These are phyloP conservation scores for Dendrobium huoshanense DNA, from an alignment of 106 monocot genomes.

Conservation along the genomic window DNA sequence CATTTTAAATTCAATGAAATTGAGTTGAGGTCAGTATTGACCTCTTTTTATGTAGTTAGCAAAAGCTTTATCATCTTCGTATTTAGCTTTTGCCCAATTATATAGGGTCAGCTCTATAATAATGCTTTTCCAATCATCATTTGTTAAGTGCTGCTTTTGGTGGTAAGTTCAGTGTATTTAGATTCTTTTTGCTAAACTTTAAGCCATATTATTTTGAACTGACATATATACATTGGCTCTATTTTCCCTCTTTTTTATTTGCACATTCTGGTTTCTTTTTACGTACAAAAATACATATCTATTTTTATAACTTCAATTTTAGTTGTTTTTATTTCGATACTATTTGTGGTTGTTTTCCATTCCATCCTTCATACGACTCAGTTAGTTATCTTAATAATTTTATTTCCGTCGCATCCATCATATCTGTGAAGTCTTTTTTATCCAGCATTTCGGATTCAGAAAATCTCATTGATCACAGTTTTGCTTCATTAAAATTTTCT, in stretches of 20 bases:
- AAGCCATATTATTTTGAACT: not conserved
- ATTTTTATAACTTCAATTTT: not conserved
- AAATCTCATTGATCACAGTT: not conserved
- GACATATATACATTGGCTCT: not conserved
- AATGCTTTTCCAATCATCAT: not conserved
- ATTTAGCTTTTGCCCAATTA: not conserved
- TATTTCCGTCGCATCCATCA: not conserved
- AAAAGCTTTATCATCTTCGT: not conserved
- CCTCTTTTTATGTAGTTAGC: not conserved
- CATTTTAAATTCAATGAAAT: constrained; percentile 1
- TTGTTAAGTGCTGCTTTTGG: not conserved
- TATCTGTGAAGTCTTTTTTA: not conserved
- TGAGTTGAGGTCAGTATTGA: not conserved
- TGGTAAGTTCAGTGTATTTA: not conserved
- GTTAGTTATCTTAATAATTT: not conserved
- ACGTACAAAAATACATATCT: not conserved
- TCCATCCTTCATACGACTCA: not conserved
- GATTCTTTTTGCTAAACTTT: not conserved
- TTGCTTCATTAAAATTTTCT: not conserved
- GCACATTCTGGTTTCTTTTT: not conserved
- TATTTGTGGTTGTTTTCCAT: not conserved
- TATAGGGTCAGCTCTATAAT: not conserved
- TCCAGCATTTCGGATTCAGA: not conserved
- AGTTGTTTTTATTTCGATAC: not conserved
- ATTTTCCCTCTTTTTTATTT: not conserved